phyloP scores from a whole-genome alignment of 2,329 filamentous ascomycete species.

The Triangularia setosa region DNA sequence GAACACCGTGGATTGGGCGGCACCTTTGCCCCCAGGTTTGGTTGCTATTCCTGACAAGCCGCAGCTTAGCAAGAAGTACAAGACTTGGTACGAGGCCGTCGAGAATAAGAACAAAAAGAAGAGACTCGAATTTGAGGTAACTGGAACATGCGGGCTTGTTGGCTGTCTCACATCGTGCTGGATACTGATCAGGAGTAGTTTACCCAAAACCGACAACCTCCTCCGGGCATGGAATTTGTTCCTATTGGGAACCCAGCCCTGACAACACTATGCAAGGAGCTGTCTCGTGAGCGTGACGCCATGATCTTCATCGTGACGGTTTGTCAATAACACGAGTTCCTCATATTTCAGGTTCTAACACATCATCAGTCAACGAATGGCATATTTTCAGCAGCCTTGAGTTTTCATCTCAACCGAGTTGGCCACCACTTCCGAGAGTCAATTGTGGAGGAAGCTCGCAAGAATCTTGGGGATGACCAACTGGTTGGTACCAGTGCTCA shows the following conservation, averaged over 20 bases:
- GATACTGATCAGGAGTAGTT: constrained; percentile 41
- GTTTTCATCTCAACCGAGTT: constrained; percentile 53
- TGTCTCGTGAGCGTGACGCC: constrained; percentile 57
- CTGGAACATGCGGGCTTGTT: neutral
- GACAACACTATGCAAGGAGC: constrained; percentile 59
- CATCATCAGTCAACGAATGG: constrained; percentile 30
- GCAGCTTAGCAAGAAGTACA: constrained; percentile 50
- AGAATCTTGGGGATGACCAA: constrained; percentile 26
- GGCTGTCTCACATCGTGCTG: neutral
- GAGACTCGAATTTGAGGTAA: constrained; percentile 59
- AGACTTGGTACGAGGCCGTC: constrained; percentile 60
- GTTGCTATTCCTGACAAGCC: constrained; percentile 30
- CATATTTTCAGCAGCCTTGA: constrained; percentile 38
- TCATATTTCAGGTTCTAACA: constrained; percentile 17
- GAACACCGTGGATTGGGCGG: constrained; percentile 27
- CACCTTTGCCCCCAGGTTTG: constrained; percentile 26
- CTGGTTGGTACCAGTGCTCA: constrained; percentile 22
- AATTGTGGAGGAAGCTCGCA: constrained; percentile 55
- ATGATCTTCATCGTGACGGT: constrained; percentile 67
- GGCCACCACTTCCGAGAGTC: constrained; percentile 58
- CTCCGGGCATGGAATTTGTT: constrained; percentile 60
- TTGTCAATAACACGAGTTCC: constrained; percentile 29
- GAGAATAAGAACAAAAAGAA: constrained; percentile 62
- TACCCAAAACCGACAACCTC: constrained; percentile 48
- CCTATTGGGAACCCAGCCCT: constrained; percentile 59